A percentile compares a stretch with the other conserved stretches of the same genome.
Conservation (phyloP, 805 yeast genomes). For the Wickerhamomyces rabaulensis region DNA sequence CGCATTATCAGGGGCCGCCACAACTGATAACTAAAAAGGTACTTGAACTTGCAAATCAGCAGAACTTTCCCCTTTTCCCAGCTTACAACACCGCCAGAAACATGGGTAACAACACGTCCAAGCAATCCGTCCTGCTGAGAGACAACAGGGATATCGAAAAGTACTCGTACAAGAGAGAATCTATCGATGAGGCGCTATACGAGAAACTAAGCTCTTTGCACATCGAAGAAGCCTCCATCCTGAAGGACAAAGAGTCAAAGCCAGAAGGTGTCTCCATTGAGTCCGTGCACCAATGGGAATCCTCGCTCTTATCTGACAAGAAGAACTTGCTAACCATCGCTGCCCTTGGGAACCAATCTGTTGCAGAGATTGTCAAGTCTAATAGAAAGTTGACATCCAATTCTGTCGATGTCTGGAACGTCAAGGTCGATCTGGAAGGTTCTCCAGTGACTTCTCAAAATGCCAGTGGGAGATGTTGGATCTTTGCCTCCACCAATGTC, state of each 20-base stretch:
- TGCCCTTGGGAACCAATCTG: conserved; percentile 41
- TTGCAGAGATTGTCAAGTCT: conserved; percentile 12
- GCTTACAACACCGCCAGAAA: too few relatives aligned
- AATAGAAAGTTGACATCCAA: conserved; percentile 7
- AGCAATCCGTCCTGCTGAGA: not conserved
- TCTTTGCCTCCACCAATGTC: conserved; percentile 75
- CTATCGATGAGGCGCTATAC: not conserved
- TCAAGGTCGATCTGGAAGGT: conserved; percentile 35
- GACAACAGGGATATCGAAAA: conserved; percentile 10
- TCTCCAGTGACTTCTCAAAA: conserved; percentile 66
- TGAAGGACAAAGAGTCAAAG: not conserved
- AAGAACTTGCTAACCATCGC: conserved; percentile 50
- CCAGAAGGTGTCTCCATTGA: conserved; percentile 27
- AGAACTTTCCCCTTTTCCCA: not conserved
- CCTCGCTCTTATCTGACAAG: conserved; percentile 36
- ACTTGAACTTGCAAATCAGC: not conserved
- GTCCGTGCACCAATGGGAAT: conserved; percentile 40
- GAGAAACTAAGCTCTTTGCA: not conserved
- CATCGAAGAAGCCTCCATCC: not conserved
- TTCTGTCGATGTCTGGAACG: conserved; percentile 24
- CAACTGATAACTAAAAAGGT: not conserved
- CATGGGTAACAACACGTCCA: conserved; percentile 12
- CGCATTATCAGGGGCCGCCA: not conserved
- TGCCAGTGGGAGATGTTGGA: conserved; percentile 79
- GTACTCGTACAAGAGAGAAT: conserved; percentile 6